Evolutionary conservation across 129 eudicot species (phyloP).

Genomic region (Lonicera japonica): DNA sequence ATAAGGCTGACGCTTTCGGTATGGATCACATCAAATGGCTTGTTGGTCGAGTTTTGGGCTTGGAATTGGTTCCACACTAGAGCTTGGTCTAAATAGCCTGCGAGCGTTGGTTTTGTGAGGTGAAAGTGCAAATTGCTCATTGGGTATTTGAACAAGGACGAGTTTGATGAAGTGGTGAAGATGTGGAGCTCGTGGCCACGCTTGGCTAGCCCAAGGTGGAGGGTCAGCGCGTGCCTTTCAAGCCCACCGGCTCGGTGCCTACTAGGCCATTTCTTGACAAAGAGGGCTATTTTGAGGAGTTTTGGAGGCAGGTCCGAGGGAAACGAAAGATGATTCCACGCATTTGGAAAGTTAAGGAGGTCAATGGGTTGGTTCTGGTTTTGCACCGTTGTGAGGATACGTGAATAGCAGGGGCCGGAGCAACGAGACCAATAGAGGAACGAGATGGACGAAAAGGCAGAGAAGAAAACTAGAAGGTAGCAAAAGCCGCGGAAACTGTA

Average conservation of each 20-base stretch:
- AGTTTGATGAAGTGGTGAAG: slow-evolving; percentile 55
- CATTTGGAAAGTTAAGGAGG: slow-evolving; percentile 34
- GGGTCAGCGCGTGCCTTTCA: slow-evolving; percentile 67
- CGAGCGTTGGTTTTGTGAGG: slow-evolving; percentile 49
- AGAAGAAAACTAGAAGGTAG: slow-evolving; percentile 32
- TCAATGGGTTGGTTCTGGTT: slow-evolving; percentile 20
- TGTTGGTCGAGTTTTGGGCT: slow-evolving; percentile 34
- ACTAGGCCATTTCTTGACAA: slow-evolving; percentile 75
- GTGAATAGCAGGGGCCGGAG: slow-evolving; percentile 19
- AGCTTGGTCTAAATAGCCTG: slow-evolving; percentile 60
- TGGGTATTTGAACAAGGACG: slow-evolving; percentile 41
- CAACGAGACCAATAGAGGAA: slow-evolving; percentile 44
- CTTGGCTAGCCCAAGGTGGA: slow-evolving; percentile 58
- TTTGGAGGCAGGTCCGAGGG: slow-evolving; percentile 41
- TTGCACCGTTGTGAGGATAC: slow-evolving; percentile 7
- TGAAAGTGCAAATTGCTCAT: slow-evolving; percentile 39
- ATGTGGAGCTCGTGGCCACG: slow-evolving; percentile 70
- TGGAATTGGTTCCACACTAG: slow-evolving; percentile 53
- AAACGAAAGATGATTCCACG: slow-evolving; percentile 63
- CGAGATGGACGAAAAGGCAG: slow-evolving; percentile 38
- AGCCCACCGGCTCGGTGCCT: slow-evolving; percentile 60
- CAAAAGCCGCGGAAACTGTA: slow-evolving; percentile 38
- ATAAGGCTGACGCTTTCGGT: slow-evolving; percentile 67
- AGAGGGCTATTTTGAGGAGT: slow-evolving; percentile 66
- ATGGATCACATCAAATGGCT: slow-evolving; percentile 59